Percentiles rank a stretch among this genome's conserved stretches.
Conservation (phyloP, 192 early-diverging fungal genomes). For the Phlyctochytrium bullatum region DNA sequence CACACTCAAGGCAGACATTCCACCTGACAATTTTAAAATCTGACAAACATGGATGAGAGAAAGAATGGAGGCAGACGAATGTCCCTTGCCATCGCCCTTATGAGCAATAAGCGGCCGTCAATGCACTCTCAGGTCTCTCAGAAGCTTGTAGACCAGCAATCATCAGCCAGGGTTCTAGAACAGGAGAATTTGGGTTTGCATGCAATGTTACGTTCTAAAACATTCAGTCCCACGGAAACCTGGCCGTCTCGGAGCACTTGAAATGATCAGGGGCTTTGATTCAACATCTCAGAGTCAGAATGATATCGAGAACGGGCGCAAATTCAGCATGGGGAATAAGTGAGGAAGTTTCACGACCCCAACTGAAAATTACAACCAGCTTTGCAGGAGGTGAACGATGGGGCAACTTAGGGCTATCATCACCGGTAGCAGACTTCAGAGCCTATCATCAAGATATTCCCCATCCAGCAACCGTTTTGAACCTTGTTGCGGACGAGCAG, state of each 20-base stretch:
- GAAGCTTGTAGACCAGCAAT: too few species aligned
- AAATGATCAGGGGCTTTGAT: not conserved
- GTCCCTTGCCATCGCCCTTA: not conserved
- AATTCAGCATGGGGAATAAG: too few species aligned
- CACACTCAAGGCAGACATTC: too few species aligned
- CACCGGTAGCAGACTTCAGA: constrained; percentile 14
- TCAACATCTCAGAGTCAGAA: not conserved
- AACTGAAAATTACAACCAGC: too few species aligned
- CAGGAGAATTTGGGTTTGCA: too few species aligned
- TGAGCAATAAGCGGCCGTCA: not conserved
- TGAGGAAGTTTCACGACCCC: too few species aligned
- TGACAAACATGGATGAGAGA: not conserved
- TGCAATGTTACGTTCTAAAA: not conserved
- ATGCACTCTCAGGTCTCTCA: too few species aligned
- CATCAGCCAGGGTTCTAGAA: too few species aligned
- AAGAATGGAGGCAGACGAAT: not conserved
- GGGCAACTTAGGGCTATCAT: not conserved
- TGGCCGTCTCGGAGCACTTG: not conserved
- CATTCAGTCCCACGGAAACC: not conserved
- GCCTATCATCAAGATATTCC: constrained; percentile 26
- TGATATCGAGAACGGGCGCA: too few species aligned
- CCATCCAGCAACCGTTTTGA: constrained; percentile 26
- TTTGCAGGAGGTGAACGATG: too few species aligned
- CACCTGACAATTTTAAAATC: not conserved
- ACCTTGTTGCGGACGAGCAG: constrained; percentile 16